A percentile compares a stretch with the other conserved stretches of the same genome.
Evolutionary conservation across 305 asterid species (phyloP).

Genomic region (Fraxinus baroniana): DNA sequence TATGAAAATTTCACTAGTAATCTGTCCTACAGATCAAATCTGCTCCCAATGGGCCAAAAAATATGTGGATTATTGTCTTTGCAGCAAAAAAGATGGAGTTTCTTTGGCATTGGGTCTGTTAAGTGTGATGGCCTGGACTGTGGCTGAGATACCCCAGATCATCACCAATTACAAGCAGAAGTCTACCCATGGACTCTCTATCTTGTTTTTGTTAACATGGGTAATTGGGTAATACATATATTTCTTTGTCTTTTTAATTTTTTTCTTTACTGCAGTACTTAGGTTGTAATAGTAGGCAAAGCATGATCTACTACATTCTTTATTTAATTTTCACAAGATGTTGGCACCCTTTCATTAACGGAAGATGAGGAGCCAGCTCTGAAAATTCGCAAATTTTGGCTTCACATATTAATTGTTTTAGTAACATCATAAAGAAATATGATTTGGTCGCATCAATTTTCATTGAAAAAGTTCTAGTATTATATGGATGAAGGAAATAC

Average conservation of each 20-base stretch:
- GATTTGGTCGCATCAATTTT: neutral
- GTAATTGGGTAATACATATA: conserved; percentile 43
- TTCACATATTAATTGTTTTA: neutral
- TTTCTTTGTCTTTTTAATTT: neutral
- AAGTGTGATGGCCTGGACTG: conserved; percentile 56
- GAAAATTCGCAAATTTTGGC: neutral
- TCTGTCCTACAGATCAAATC: conserved; percentile 38
- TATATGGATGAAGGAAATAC: neutral
- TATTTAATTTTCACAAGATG: neutral
- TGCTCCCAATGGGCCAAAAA: conserved; percentile 43
- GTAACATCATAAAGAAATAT: neutral
- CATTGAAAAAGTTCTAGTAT: neutral
- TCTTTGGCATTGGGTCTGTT: conserved; percentile 47
- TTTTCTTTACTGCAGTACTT: neutral
- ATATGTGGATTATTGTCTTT: conserved; percentile 34
- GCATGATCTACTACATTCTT: neutral
- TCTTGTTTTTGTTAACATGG: conserved; percentile 55
- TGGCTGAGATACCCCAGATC: conserved; percentile 70
- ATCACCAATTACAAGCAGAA: conserved; percentile 48
- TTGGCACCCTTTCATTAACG: neutral
- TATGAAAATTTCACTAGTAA: conserved; percentile 14
- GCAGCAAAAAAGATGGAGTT: conserved; percentile 33
- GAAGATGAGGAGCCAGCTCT: neutral
- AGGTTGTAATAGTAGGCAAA: neutral
- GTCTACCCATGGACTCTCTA: conserved; percentile 58